These are phyloP conservation scores for Candida silvatica DNA, from an alignment of 805 yeast genomes.

Conservation along the genomic window DNA sequence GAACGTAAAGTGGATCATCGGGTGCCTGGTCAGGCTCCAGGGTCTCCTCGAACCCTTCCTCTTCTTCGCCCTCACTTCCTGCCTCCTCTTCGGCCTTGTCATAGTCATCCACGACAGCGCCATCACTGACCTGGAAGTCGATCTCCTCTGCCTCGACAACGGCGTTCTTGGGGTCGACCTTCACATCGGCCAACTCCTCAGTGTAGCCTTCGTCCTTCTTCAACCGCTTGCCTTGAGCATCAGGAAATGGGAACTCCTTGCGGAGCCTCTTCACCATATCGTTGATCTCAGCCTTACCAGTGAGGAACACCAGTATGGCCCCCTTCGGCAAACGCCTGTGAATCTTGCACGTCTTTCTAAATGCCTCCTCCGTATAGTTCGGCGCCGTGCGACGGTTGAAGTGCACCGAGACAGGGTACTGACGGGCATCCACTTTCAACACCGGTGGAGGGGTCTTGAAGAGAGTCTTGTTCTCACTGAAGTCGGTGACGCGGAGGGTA, in stretches of 20 bases:
- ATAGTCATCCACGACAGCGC: conserved; percentile 30
- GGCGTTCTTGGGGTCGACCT: conserved; percentile 48
- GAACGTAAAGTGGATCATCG: conserved; percentile 75
- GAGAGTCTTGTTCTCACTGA: conserved; percentile 68
- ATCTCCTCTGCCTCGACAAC: conserved; percentile 84
- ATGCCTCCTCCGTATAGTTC: conserved; percentile 82
- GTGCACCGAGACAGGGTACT: conserved; percentile 87
- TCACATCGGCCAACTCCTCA: conserved; percentile 33
- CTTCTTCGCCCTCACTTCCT: conserved; percentile 44
- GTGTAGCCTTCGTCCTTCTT: not conserved
- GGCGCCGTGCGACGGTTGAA: conserved; percentile 73
- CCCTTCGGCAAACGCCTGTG: conserved; percentile 87
- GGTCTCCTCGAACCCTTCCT: conserved; percentile 66
- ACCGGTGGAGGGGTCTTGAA: conserved; percentile 79
- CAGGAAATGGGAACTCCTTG: conserved; percentile 54
- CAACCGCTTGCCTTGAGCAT: conserved; percentile 12
- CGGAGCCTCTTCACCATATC: conserved; percentile 63
- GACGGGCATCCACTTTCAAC: conserved; percentile 84
- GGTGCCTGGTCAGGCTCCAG: conserved; percentile 64
- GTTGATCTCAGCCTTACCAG: conserved; percentile 90
- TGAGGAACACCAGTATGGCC: conserved; percentile 82
- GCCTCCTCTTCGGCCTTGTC: conserved; percentile 34
- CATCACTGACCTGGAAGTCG: conserved; percentile 44
- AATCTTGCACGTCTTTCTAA: conserved; percentile 75
- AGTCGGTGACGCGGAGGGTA: conserved; percentile 87